Evolutionary conservation across 2,329 filamentous ascomycete species (phyloP), one percentile per base, ranked within the genome.

Genomic region (Fusarium sp.): DNA sequence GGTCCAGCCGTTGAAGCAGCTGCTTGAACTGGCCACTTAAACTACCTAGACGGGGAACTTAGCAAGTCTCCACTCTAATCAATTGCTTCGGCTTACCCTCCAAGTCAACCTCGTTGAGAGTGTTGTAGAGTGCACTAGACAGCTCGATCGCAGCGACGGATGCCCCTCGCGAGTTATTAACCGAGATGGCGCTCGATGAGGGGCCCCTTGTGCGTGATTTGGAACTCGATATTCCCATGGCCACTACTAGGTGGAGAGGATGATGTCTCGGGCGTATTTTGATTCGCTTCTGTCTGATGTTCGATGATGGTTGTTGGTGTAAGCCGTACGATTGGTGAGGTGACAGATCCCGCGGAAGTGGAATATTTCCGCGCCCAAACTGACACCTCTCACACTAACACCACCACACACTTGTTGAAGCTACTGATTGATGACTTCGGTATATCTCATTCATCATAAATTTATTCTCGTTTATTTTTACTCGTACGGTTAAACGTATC

Each of bases 1-100:
- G 65, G n/a, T 78, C 76, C n/a, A 78, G 52, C n/a, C 64, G 72
- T 37, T 71, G 66, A 34, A 77, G 57, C 22, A 77, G 24, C 42
- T 72, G 59, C 11, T 59, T 64, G 29, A 77, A 61, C 38, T 72
- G 68, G 16, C 57, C 56, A 18, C 45, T 66, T 29, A 75, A 22
- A 52, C 59, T 69, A 8, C 68, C 76, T 76, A 22, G 1, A 4
- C 8, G 4, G 16, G 13, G 4, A 20, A 35, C n/a, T 31, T 9
- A 18, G 9, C 5, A 18, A 8, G 9, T 13, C 54, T 2, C 42
- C 3, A 40, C 6, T 14, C n/a, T 35, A 14, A n/a, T 6, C 1
- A 7, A 16, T 20, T 1, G 2, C 5, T 20, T 4, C 6, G 7
- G 11, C 50, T 24, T 4, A 67, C 74, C 66, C 29, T 58, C 35